Evolutionary conservation across 2,329 filamentous ascomycete genomes (phyloP), one percentile per base, ranked within the genome.

Genomic region (Cadophora sp.): DNA sequence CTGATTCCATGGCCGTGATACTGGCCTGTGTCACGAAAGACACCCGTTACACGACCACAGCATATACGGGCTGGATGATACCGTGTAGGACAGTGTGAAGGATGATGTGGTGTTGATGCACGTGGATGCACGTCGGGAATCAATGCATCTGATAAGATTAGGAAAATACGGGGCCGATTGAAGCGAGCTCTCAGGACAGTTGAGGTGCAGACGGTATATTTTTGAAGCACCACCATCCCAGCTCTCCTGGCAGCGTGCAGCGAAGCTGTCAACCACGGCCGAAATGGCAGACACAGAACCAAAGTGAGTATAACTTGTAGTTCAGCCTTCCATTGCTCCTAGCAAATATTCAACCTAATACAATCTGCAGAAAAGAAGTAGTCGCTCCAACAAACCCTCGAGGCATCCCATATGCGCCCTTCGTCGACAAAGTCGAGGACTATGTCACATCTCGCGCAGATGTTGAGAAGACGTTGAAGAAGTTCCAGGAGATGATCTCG

Each of bases 401-500:
- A 76, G 93, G 93, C 69, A 97, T 97, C 69, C 93, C 93, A 27
- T 88, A 87, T 76, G 93, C 93, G 72, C 92, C 92, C 6, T 96
- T 96, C 79, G 92, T 96, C 77, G 92, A 96, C 81, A 92, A 91
- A 75, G 92, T 96, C 71, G 93, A 97, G 79, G 92, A 97, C 82
- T 97, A 95, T 83, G 91, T 96, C 67, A 84, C 91, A 55, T 89
- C 91, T 51, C 87, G 92, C 65, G 88, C 88, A 46, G 92, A 97
- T 77, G 93, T 96, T 74, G 93, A 97, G 78, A 84, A 86, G 56
- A 94, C 92, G 19, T 84, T 97, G 77, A 90, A 91, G 77, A 93
- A 87, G 79, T 97, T 97, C 79, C 92, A 95, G 79, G 93, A 97
- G 83, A 96, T 97, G 92, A 97, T 97, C 73, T 93, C 92, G 92